phyloP scores from a whole-genome alignment of 2,329 filamentous ascomycete species.

The Phaeomoniella chlamydospora region DNA sequence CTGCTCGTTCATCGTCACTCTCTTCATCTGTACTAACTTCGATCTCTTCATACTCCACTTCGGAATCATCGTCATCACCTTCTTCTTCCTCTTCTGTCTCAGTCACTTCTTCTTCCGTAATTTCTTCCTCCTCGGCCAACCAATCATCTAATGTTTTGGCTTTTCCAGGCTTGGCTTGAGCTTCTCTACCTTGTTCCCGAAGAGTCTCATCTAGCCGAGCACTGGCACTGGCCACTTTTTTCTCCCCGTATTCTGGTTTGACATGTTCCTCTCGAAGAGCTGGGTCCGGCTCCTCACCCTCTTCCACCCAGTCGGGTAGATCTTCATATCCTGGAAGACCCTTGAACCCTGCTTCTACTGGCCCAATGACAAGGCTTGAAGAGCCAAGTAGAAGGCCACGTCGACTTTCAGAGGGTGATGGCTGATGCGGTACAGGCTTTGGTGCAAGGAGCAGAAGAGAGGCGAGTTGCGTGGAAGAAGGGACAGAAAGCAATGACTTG shows the following conservation, averaged over 20 bases:
- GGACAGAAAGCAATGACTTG: conserved; percentile 65
- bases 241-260: conserved; percentile 18
- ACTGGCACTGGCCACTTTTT: conserved; percentile 21
- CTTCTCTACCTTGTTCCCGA: conserved; percentile 20
- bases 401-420: conserved; percentile 73
- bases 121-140: conserved; percentile 59
- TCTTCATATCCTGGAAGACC: conserved; percentile 65
- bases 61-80: conserved; percentile 35
- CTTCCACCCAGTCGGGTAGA: conserved; percentile 72
- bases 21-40: conserved; percentile 4
- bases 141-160: conserved; percentile 85
- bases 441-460: conserved; percentile 82
- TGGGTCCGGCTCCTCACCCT: conserved; percentile 66
- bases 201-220: conserved; percentile 27
- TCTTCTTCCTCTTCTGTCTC: conserved; percentile 36
- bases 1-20: conserved; percentile 8
- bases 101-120: conserved; percentile 40
- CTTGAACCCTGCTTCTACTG: conserved; percentile 51
- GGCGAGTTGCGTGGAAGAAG: conserved; percentile 65
- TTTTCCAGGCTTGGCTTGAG: conserved; percentile 23
- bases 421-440: conserved; percentile 82
- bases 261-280: conserved; percentile 37
- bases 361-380: conserved; percentile 69
- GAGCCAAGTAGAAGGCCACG: conserved; percentile 70
- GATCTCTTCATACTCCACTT: conserved; percentile 20